These are phyloP conservation scores for Fraxinus americana DNA, from an alignment of 257 asterid genomes.

Conservation along the genomic window DNA sequence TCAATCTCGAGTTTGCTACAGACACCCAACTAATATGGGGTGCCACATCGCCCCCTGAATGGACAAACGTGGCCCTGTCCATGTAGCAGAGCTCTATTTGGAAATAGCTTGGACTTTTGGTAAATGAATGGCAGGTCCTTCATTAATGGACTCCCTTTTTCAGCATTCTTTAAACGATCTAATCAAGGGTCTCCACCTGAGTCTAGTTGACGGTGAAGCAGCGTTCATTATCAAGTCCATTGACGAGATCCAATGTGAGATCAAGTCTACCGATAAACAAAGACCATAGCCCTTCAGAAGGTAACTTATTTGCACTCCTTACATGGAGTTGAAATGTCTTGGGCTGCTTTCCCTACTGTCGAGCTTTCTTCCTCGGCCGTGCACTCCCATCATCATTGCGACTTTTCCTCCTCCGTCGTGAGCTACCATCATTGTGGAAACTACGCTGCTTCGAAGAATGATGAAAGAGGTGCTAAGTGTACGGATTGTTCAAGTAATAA, in stretches of 20 bases:
- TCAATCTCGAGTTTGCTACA: too few relatives aligned
- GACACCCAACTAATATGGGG: too few relatives aligned
- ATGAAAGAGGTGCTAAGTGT: too few relatives aligned
- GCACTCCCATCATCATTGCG: slow-evolving; percentile 33
- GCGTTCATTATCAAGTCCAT: slow-evolving; percentile 58
- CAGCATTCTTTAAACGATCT: slow-evolving; percentile 82
- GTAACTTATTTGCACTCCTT: slow-evolving; percentile 81
- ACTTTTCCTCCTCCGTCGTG: too few relatives aligned
- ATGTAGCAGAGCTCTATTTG: too few relatives aligned
- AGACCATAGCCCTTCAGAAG: slow-evolving; percentile 75
- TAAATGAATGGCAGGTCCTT: slow-evolving; percentile 52
- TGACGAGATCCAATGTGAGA: slow-evolving; percentile 92
- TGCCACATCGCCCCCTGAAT: too few relatives aligned
- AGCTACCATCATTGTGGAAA: too few relatives aligned
- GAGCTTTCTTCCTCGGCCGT: slow-evolving; percentile 75
- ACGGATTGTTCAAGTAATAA: too few relatives aligned
- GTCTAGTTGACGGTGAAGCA: slow-evolving; percentile 46
- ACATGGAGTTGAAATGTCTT: slow-evolving; percentile 70
- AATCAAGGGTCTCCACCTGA: slow-evolving; percentile 69
- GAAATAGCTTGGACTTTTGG: slow-evolving; percentile 1
- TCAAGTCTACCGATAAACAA: slow-evolving; percentile 76
- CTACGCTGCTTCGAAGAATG: too few relatives aligned
- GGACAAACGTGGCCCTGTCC: too few relatives aligned
- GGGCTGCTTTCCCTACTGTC: slow-evolving; percentile 83
- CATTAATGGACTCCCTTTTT: slow-evolving; percentile 88